phyloP scores from a whole-genome alignment of 371 early-diverging fungal species.

The Mortierella polycephala region DNA sequence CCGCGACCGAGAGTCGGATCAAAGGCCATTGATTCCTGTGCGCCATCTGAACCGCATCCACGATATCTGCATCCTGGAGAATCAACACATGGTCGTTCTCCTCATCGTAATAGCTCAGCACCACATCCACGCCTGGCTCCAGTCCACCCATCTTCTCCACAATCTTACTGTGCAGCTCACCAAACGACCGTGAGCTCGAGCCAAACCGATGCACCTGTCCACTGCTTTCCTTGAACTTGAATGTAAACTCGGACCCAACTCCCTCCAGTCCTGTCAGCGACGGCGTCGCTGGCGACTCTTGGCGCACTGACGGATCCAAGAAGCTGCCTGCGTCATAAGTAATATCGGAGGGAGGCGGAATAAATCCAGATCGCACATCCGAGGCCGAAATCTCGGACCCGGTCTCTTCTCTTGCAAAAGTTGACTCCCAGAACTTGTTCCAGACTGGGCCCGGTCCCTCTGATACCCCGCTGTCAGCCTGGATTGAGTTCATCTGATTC shows the following conservation, averaged over 20 bases:
- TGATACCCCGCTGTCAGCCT: constrained; percentile 40
- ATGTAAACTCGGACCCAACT: constrained; percentile 68
- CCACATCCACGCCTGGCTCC: constrained; percentile 56
- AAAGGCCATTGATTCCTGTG: constrained; percentile 58
- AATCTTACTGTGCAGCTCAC: constrained; percentile 63
- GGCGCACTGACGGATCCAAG: constrained; percentile 27
- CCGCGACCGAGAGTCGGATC: constrained; percentile 40
- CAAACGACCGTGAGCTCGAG: constrained; percentile 59
- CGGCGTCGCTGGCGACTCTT: constrained; percentile 56
- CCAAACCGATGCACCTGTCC: constrained; percentile 84
- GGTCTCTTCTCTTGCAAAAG: constrained; percentile 58
- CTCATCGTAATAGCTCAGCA: constrained; percentile 81
- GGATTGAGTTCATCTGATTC: constrained; percentile 67
- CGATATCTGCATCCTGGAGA: constrained; percentile 71
- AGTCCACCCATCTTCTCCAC: constrained; percentile 63
- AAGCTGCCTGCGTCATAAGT: constrained; percentile 32
- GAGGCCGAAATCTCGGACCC: constrained; percentile 63
- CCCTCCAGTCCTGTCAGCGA: constrained; percentile 55
- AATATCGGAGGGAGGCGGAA: constrained; percentile 50
- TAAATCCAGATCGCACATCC: constrained; percentile 35
- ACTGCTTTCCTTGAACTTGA: constrained; percentile 81
- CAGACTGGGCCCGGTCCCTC: constrained; percentile 63
- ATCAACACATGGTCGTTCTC: constrained; percentile 81
- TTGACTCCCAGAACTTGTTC: constrained; percentile 67
- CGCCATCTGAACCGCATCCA: constrained; percentile 82